Evolutionary conservation across 2,329 filamentous ascomycete species (phyloP).

Genomic region (Aureobasidium pullulans): DNA sequence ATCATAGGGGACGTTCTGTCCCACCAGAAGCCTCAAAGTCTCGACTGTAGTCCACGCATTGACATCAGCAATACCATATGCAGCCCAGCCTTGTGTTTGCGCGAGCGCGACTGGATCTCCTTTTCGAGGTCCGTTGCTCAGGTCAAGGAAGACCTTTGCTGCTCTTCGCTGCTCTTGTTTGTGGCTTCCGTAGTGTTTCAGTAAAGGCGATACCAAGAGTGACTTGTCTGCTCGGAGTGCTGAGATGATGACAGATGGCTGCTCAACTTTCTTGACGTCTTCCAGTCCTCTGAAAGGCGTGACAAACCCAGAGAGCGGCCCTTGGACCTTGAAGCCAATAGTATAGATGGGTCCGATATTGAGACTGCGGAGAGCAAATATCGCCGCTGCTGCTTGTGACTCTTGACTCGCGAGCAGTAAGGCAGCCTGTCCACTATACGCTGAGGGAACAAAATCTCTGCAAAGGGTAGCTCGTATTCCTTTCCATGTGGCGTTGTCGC

Average conservation of each 20-base stretch:
- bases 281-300: constrained; percentile 63
- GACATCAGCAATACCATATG: constrained; percentile 72
- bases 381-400: constrained; percentile 68
- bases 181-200: constrained; percentile 59
- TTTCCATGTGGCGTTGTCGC: constrained; percentile 80
- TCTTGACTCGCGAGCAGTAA: constrained; percentile 66
- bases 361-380: constrained; percentile 71
- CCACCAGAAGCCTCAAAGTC: constrained; percentile 68
- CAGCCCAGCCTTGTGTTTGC: constrained; percentile 66
- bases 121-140: constrained; percentile 62
- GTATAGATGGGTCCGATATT: constrained; percentile 75
- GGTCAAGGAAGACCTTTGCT: constrained; percentile 62
- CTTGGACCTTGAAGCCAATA: constrained; percentile 63
- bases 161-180: constrained; percentile 25
- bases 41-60: constrained; percentile 80
- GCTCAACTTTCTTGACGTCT: constrained; percentile 70
- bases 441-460: constrained; percentile 73
- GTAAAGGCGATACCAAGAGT: constrained; percentile 66
- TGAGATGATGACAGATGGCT: constrained; percentile 75
- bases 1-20: constrained; percentile 81
- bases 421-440: constrained; percentile 67
- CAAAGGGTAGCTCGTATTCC: constrained; percentile 76
- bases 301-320: constrained; percentile 56
- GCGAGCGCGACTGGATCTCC: constrained; percentile 64
- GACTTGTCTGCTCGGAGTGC: constrained; percentile 73